Base-by-base conservation (phyloP, 1,139 yeast species). In the Magnusiomyces clavatus region DNA sequence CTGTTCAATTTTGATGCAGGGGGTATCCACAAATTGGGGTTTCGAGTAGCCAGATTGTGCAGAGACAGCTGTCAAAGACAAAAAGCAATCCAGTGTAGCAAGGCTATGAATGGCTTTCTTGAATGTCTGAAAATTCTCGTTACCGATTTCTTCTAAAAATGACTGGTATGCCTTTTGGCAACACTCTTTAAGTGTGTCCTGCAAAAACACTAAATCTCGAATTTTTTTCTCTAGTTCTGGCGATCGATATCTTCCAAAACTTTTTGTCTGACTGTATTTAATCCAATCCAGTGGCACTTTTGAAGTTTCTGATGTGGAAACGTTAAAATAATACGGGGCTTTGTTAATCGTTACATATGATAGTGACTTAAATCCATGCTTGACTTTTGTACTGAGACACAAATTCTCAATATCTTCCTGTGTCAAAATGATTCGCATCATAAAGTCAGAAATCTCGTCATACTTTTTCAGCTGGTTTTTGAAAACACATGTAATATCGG, bases 201-300 rank as follows among this genome's bases (percentile, higher is more conserved):
- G 76, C 50, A 81, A 80, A 57, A 24, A 24, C 31, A 24, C 6
- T 24, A 24, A 24, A 24, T 24, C 31, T 4, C 31, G 31, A 24
- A 54, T 81, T 82, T 44, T 83, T 65, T 42, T 73, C 68, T 51
- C 80, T 80, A 50, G 81, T 75, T 68, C 70, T 0, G 94, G 87
- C 0, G 95, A 75, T 54, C 92, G 72, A 64, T 81, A 90, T 54
- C 97, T 71, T 2, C 88, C 78, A 2, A 86, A 82, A 1, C 80
- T 68, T 55, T 81, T 80, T 0, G 96, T 87, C 6, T 85, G 83
- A 60, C 79, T 84, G 40, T 85, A 77, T 58, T 86, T 81, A 11
- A 83, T 69, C 95, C 97, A 92, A 53, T 79, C 80, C 1, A 69
- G 59, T 0, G 97, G 97, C 1, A 89, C 68, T 1, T 69, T 67